Evolutionary conservation across 2,329 filamentous ascomycete species (phyloP), one percentile per base, ranked within the genome.

Genomic region (Diaporthe nobilis): DNA sequence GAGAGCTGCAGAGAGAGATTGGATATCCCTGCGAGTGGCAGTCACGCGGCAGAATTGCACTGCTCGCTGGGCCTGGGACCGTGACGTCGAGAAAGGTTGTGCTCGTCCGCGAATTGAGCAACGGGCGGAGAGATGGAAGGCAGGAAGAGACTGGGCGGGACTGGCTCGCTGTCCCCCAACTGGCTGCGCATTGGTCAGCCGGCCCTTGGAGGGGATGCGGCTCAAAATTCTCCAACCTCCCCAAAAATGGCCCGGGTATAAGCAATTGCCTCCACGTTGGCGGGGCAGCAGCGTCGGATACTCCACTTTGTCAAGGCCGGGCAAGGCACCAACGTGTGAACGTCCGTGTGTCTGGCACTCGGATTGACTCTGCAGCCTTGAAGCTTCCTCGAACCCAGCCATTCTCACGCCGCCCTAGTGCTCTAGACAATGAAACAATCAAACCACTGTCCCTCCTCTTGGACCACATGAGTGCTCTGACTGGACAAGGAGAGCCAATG

Each of bases 301-400:
- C 47, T 55, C 65, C 65, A 70, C 47, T 39, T 42, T 39, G 34
- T 28, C 34, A n/a, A 53, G 22, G 39, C 7, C n/a, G 20, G 49
- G 49, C 49, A 65, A 70, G 65, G 65, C 65, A 70, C 47, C 65
- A 70, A 70, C 49, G 65, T 70, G 15, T 22, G 65, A 70, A 55
- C 34, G 63, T 28, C 47, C 47, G 31, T 22, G 15, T 63, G n/a
- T 31, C 39, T 63, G n/a, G n/a, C 60, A 22, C 60, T 37, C 15
- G 22, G 6, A 22, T 65, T 31, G 31, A 37, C 65, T 39, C 65
- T 70, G 65, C 42, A 70, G 65, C 65, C 65, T 70, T 70, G 49
- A 25, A 10, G 44, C 22, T 13, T 39, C 49, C 34, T 55, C n/a
- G n/a, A 51, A 44, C 47, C 42, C 49, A 42, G 47, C 49, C 61